Percentiles rank a stretch among this genome's conserved stretches.
Conservation (phyloP, 2,329 filamentous ascomycete genomes). For the Sclerotinia minor region DNA sequence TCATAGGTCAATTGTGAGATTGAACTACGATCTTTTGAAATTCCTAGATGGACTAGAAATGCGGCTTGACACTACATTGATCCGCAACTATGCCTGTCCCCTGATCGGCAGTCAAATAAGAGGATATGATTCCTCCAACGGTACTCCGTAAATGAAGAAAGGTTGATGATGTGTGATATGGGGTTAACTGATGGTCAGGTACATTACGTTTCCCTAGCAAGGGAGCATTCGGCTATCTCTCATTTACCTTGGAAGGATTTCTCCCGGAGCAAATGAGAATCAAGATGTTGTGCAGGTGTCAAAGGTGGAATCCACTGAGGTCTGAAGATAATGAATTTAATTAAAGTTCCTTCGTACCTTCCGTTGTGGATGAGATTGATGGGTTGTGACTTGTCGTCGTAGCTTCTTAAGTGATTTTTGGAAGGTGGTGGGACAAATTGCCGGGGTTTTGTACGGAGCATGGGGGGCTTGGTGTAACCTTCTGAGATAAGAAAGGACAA, state of each 20-base stretch:
- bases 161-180: too few relatives aligned
- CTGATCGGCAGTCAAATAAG: conserved; percentile 23
- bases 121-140: conserved; percentile 11
- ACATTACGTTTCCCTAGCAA: conserved; percentile 10
- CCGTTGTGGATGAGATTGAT: background rate
- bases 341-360: background rate
- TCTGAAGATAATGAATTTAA: background rate
- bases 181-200: conserved; percentile 16
- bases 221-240: background rate
- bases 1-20: conserved; percentile 24
- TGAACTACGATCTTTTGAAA: conserved; percentile 15
- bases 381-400: background rate
- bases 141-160: background rate
- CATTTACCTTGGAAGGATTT: background rate
- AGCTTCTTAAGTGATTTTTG: background rate
- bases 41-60: conserved; percentile 2
- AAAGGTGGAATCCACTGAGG: background rate
- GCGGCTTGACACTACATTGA: conserved; percentile 6
- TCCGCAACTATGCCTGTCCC: conserved; percentile 12
- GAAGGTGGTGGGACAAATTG: conserved; percentile 10
- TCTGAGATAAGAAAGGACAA: conserved; percentile 20
- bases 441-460: background rate
- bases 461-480: conserved; percentile 1
- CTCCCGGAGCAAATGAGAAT: background rate
- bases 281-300: conserved; percentile 17